A percentile compares a stretch with the other conserved stretches of the same genome.
phyloP scores from a whole-genome alignment of 768 basidiomycete species.

The Lentinula aciculospora region DNA sequence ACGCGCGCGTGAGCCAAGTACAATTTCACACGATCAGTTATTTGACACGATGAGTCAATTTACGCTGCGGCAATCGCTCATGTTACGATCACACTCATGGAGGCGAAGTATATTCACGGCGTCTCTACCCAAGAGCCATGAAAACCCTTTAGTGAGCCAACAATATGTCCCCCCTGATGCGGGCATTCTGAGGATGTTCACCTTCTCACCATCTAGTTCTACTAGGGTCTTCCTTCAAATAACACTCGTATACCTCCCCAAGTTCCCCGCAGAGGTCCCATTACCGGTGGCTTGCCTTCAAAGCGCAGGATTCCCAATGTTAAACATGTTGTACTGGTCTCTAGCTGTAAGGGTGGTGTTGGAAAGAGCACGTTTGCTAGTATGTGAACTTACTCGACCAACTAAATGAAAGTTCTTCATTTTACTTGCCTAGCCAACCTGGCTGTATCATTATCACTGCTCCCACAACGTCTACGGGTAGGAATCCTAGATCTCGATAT shows the following conservation, averaged over 20 bases:
- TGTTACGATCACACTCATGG: not conserved
- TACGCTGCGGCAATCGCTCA: not conserved
- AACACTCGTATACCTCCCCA: slow-evolving; percentile 35
- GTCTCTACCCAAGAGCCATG: slow-evolving; percentile 29
- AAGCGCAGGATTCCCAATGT: slow-evolving; percentile 67
- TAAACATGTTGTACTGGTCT: slow-evolving; percentile 75
- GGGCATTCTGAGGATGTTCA: not conserved
- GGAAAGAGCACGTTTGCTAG: slow-evolving; percentile 94
- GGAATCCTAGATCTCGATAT: slow-evolving; percentile 94
- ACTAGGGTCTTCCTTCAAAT: slow-evolving; percentile 15
- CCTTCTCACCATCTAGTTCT: not conserved
- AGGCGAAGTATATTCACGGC: slow-evolving; percentile 16
- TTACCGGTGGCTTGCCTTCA: slow-evolving; percentile 38
- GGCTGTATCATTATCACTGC: slow-evolving; percentile 59
- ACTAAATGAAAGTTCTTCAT: slow-evolving; percentile 5
- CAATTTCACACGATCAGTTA: not conserved
- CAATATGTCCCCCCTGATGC: not conserved
- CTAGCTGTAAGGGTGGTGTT: slow-evolving; percentile 93
- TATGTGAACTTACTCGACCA: slow-evolving; percentile 24
- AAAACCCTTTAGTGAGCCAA: slow-evolving; percentile 48
- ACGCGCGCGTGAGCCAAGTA: not conserved
- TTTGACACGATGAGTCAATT: not conserved
- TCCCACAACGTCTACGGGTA: slow-evolving; percentile 44
- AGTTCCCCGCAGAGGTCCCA: slow-evolving; percentile 41
- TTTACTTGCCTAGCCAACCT: slow-evolving; percentile 56